Evolutionary conservation across 768 basidiomycete species (phyloP), one percentile per base, ranked within the genome.

Genomic region (Suillus americanus): DNA sequence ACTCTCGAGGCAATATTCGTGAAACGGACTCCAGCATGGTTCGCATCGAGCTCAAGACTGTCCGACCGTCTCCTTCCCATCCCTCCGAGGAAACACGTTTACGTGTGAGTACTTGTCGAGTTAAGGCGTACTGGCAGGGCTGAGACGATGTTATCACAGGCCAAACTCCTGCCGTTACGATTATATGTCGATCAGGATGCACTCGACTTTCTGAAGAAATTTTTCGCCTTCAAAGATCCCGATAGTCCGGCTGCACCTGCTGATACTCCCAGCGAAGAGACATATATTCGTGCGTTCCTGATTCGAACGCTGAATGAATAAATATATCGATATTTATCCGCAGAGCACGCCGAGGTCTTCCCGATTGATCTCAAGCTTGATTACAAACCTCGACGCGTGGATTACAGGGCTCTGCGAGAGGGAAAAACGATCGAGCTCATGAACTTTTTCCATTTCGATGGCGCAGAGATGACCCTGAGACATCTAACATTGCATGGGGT

Each of bases 381-480:
- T 74, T 99, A 99, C 77, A 99, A 99, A 74, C 97, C 97, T 61
- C 92, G 98, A 55, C 88, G 96, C 7, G 96, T 99, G 23, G 94
- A 99, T 75, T 97, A 98, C 74, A 81, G 87, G 66, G 97, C 96
- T 10, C 80, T 99, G 64, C 85, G 89, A 45, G 91, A 95, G 66
- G 97, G 97, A 16, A 87, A 84, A 75, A 95, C 95, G 0, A 97
- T 97, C 65, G 97, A 99, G 73, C 78, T 99, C 54, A 99, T 99
- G 97, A 99, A 99, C 74, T 99, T 99, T 77, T 99, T 99, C 89
- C 96, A 99, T 78, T 99, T 99, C 68, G 97, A 99, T 70, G 96
- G 94, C 0, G 92, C 97, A 4, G 97, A 98, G 76, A 99, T 99
- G 95, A 97, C 95, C 0, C 77, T 99, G 61, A 84, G 97, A 63